Evolutionary conservation across 2,329 filamentous ascomycete genomes (phyloP).

Genomic region (Fusarium coicis): DNA sequence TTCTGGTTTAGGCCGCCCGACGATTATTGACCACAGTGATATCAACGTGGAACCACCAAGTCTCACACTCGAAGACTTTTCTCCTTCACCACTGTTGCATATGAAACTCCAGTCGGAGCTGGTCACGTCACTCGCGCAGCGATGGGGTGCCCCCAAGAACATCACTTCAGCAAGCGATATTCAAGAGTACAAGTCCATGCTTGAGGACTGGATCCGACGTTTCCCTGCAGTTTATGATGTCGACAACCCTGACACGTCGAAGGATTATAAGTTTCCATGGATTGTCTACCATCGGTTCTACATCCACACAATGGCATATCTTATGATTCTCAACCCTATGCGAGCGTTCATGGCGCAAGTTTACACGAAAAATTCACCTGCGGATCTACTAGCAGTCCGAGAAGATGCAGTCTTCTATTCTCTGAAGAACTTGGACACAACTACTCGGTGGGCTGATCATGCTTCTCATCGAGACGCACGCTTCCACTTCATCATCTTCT

Average conservation of each 20-base stretch:
- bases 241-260: constrained; percentile 52
- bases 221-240: constrained; percentile 56
- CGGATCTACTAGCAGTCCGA: constrained; percentile 51
- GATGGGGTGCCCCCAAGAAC: constrained; percentile 45
- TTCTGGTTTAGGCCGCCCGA: constrained; percentile 46
- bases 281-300: constrained; percentile 58
- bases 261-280: constrained; percentile 54
- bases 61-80: constrained; percentile 47
- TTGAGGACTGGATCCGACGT: constrained; percentile 55
- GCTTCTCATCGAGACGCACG: constrained; percentile 58
- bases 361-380: constrained; percentile 40
- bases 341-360: constrained; percentile 57
- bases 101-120: constrained; percentile 52
- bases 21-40: constrained; percentile 49
- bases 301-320: constrained; percentile 56
- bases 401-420: constrained; percentile 55
- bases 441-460: constrained; percentile 55
- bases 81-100: constrained; percentile 48
- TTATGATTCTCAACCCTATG: constrained; percentile 59
- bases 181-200: constrained; percentile 44
- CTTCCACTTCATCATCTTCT: constrained; percentile 63
- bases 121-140: constrained; percentile 41
- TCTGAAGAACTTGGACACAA: constrained; percentile 54
- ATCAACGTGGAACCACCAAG: constrained; percentile 48
- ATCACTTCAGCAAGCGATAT: constrained; percentile 45